Evolutionary conservation across 2,329 filamentous ascomycete species (phyloP).

Genomic region (Lasiodiplodia sp.): DNA sequence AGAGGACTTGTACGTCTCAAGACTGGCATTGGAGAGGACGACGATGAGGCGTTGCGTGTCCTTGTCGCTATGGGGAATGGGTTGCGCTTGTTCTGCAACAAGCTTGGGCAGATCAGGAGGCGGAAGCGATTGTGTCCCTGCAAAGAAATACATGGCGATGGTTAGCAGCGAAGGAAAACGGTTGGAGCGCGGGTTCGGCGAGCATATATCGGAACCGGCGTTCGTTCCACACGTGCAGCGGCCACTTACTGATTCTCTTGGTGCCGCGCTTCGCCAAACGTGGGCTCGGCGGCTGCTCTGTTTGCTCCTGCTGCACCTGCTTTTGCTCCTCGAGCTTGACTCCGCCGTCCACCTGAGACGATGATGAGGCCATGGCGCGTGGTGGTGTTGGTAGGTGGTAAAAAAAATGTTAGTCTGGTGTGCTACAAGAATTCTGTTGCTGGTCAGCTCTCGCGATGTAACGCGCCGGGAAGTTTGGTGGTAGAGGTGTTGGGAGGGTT

Average conservation of each 20-base stretch:
- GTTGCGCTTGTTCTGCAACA: slow-evolving; percentile 88
- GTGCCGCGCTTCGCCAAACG: slow-evolving; percentile 28
- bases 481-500: neutral
- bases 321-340: slow-evolving; percentile 26
- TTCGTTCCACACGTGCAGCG: slow-evolving; percentile 1
- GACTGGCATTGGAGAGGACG: slow-evolving; percentile 93
- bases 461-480: neutral
- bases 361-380: slow-evolving; percentile 24
- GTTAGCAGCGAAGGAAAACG: slow-evolving; percentile 8
- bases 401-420: neutral
- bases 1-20: slow-evolving; percentile 95
- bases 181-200: neutral
- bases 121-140: slow-evolving; percentile 85
- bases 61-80: slow-evolving; percentile 86
- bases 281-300: neutral
- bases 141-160: slow-evolving; percentile 11
- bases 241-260: slow-evolving; percentile 31
- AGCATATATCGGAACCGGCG: neutral
- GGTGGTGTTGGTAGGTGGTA: neutral
- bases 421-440: neutral
- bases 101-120: slow-evolving; percentile 89
- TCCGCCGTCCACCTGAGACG: slow-evolving; percentile 28
- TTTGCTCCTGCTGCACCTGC: slow-evolving; percentile 11
- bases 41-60: slow-evolving; percentile 92
- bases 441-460: slow-evolving; percentile 4